Conservation (phyloP, 2,329 filamentous ascomycete genomes). For the Aspergillus sergii region DNA sequence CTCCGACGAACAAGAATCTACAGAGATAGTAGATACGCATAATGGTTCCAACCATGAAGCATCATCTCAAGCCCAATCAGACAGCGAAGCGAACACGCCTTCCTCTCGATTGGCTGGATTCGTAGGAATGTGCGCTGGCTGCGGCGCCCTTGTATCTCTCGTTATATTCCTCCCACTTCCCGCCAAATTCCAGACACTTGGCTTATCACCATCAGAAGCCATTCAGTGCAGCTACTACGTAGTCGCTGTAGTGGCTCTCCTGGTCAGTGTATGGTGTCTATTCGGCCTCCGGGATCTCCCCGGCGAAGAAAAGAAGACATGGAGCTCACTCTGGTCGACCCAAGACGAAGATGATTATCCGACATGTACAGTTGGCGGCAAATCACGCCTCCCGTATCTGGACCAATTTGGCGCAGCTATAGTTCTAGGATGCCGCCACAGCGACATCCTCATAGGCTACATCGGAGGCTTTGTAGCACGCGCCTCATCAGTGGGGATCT, state of each 20-base stretch:
- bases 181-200: slow-evolving; percentile 72
- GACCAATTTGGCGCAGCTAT: slow-evolving; percentile 65
- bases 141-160: slow-evolving; percentile 84
- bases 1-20: slow-evolving; percentile 38
- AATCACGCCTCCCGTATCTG: slow-evolving; percentile 37
- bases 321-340: slow-evolving; percentile 53
- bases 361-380: slow-evolving; percentile 5
- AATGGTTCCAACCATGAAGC: slow-evolving; percentile 23
- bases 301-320: slow-evolving; percentile 79
- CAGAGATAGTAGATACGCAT: slow-evolving; percentile 63
- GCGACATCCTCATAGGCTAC: slow-evolving; percentile 82
- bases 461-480: slow-evolving; percentile 92
- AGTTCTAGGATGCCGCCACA: slow-evolving; percentile 71
- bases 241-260: slow-evolving; percentile 71
- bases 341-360: slow-evolving; percentile 4
- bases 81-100: slow-evolving; percentile 36
- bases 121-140: slow-evolving; percentile 90
- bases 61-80: slow-evolving; percentile 10
- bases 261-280: slow-evolving; percentile 74
- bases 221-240: slow-evolving; percentile 86
- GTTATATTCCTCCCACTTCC: slow-evolving; percentile 83
- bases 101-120: slow-evolving; percentile 76
- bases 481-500: slow-evolving; percentile 92
- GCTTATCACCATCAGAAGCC: slow-evolving; percentile 72
- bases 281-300: slow-evolving; percentile 69